A percentile compares a stretch with the other conserved stretches of the same genome.
These are phyloP conservation scores for Rhodotorula sp. DNA, from an alignment of 1,284 basidiomycete species.

Conservation along the genomic window DNA sequence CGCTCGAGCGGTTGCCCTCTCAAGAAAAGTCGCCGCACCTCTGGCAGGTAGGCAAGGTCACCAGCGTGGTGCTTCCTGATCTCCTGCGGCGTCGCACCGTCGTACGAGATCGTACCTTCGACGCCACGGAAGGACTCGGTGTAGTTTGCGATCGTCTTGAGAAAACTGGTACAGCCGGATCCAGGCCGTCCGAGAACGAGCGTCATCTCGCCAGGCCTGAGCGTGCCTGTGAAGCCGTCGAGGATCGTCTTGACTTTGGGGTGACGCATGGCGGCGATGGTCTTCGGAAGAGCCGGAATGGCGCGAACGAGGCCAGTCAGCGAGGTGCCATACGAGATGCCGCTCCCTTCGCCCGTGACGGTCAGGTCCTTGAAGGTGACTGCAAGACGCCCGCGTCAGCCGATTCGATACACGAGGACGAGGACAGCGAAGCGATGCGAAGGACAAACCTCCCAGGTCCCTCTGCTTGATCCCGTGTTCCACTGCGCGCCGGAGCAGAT, in stretches of 20 bases:
- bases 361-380: conserved; percentile 42
- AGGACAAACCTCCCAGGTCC: conserved; percentile 36
- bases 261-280: conserved; percentile 29
- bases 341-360: conserved; percentile 39
- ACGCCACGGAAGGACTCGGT: conserved; percentile 55
- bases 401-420: neutral
- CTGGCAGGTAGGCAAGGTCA: conserved; percentile 51
- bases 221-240: conserved; percentile 56
- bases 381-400: neutral
- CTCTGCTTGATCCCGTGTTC: conserved; percentile 43
- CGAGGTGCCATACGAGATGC: conserved; percentile 37
- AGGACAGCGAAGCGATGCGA: conserved; percentile 30
- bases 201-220: conserved; percentile 60
- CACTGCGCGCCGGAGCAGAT: conserved; percentile 23
- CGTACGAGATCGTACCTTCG: conserved; percentile 51
- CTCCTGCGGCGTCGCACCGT: conserved; percentile 50
- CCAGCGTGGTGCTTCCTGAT: conserved; percentile 47
- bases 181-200: conserved; percentile 56
- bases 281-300: conserved; percentile 20
- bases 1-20: no score
- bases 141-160: conserved; percentile 59
- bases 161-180: conserved; percentile 61
- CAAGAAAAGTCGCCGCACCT: conserved; percentile 12
- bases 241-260: conserved; percentile 50
- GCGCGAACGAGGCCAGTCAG: conserved; percentile 21